Percentiles rank a stretch among this genome's conserved stretches.
These are phyloP conservation scores for Mortierella sp. DNA, from an alignment of 371 early-diverging fungal genomes.

Conservation along the genomic window DNA sequence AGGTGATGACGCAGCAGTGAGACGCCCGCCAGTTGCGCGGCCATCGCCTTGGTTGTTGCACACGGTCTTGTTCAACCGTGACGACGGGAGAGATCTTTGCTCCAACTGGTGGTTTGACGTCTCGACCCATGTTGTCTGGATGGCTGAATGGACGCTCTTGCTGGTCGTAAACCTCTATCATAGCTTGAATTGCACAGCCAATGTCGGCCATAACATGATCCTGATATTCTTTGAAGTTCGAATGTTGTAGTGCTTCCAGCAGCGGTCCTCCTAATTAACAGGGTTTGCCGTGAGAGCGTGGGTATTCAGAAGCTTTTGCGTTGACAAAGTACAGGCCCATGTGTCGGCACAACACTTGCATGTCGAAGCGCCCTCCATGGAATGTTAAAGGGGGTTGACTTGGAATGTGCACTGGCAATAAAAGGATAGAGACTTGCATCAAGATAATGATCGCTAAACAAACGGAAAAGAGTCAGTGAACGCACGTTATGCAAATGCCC, in stretches of 20 bases:
- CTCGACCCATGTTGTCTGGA: conserved; percentile 34
- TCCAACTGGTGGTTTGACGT: conserved; percentile 18
- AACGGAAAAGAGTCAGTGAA: not conserved
- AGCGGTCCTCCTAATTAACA: conserved; percentile 14
- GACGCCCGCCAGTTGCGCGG: not conserved
- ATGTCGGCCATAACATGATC: conserved; percentile 44
- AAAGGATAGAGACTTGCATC: conserved; percentile 38
- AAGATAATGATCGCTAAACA: conserved; percentile 28
- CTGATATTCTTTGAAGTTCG: conserved; percentile 30
- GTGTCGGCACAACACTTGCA: not conserved
- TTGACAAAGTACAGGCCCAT: not conserved
- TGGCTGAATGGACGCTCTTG: conserved; percentile 36
- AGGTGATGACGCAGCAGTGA: not conserved
- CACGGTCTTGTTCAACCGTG: not conserved
- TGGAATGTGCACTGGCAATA: conserved; percentile 22
- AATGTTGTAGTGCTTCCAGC: conserved; percentile 9
- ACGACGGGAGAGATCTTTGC: conserved; percentile 4
- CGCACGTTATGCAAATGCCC: no score
- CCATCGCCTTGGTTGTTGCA: conserved; percentile 4
- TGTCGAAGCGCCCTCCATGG: conserved; percentile 25
- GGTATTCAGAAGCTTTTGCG: no score
- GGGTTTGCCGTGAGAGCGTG: no score
- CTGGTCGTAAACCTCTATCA: conserved; percentile 50
- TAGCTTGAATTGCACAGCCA: conserved; percentile 36
- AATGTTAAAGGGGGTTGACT: conserved; percentile 25